phyloP scores from a whole-genome alignment of 768 basidiomycete genomes.

The Strobilomyces echinocephalus region DNA sequence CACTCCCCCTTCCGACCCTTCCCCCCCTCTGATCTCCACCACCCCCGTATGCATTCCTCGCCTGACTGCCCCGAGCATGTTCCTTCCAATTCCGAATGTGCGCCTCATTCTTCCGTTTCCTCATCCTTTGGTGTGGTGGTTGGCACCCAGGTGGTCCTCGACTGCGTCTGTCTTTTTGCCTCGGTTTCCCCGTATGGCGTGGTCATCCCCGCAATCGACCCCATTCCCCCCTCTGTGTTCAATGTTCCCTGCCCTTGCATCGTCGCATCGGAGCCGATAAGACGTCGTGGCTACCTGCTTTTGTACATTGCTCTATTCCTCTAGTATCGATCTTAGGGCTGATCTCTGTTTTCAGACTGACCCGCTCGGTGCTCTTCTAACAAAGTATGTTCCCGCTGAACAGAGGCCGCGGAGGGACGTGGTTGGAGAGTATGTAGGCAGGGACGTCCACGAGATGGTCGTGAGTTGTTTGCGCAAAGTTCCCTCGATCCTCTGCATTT shows the following conservation, averaged over 20 bases:
- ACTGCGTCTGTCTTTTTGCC: slow-evolving; percentile 32
- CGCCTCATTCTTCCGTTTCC: slow-evolving; percentile 46
- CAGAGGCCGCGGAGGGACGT: slow-evolving; percentile 69
- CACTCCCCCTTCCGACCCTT: slow-evolving; percentile 30
- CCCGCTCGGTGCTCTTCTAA: slow-evolving; percentile 73
- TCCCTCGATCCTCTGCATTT: slow-evolving; percentile 1
- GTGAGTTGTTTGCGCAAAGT: slow-evolving; percentile 44
- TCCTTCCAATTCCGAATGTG: slow-evolving; percentile 87
- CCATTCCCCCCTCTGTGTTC: slow-evolving; percentile 6
- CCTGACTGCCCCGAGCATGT: slow-evolving; percentile 71
- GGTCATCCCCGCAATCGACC: slow-evolving; percentile 1
- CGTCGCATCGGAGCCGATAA: slow-evolving; percentile 5
- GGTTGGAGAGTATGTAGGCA: slow-evolving; percentile 66
- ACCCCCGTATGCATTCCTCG: slow-evolving; percentile 55
- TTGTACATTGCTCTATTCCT: neutral
- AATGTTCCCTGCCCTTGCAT: neutral
- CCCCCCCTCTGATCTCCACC: neutral
- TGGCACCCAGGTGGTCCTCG: slow-evolving; percentile 37
- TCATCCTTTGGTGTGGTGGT: slow-evolving; percentile 57
- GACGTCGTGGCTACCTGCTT: slow-evolving; percentile 5
- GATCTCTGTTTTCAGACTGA: slow-evolving; percentile 55
- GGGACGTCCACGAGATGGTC: slow-evolving; percentile 74
- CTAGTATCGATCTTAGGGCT: neutral
- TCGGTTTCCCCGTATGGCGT: neutral
- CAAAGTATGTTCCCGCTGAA: slow-evolving; percentile 81